These are phyloP conservation scores for Stachybotrys chlorohalonatus DNA, from an alignment of 2,329 filamentous ascomycete species.

Conservation along the genomic window DNA sequence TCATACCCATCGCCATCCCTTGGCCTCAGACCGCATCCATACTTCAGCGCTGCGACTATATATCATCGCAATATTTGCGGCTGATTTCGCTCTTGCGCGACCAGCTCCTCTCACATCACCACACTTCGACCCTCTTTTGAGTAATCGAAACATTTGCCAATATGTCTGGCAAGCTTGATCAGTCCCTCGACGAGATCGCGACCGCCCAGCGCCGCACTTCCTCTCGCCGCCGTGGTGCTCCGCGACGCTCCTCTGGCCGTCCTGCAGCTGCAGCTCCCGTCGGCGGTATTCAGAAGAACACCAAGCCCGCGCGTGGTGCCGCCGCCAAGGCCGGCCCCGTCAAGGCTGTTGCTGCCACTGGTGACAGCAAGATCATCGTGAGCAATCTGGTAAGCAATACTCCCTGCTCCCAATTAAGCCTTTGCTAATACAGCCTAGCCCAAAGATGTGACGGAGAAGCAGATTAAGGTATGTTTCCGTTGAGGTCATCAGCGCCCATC, in stretches of 20 bases:
- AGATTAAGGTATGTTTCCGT: constrained; percentile 99
- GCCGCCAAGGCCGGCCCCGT: constrained; percentile 54
- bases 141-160: constrained; percentile 19
- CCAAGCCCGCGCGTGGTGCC: constrained; percentile 50
- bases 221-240: constrained; percentile 42
- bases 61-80: too few species aligned
- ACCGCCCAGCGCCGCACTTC: constrained; percentile 58
- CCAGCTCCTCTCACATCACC: neutral
- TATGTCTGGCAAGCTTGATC: constrained; percentile 94
- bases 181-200: constrained; percentile 96
- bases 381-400: constrained; percentile 78
- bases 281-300: constrained; percentile 78
- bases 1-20: too few species aligned
- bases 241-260: constrained; percentile 43
- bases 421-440: constrained; percentile 56
- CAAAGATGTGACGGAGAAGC: constrained; percentile 88
- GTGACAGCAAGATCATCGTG: constrained; percentile 95
- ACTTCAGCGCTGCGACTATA: too few species aligned
- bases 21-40: too few species aligned
- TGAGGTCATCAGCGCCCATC: constrained; percentile 58
- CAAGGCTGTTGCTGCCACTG: constrained; percentile 50
- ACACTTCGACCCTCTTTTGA: neutral
- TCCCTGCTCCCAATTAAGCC: neutral
- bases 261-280: constrained; percentile 58
- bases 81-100: neutral